phyloP scores from a whole-genome alignment of 2,329 filamentous ascomycete species.

The Exserohilum turcica region DNA sequence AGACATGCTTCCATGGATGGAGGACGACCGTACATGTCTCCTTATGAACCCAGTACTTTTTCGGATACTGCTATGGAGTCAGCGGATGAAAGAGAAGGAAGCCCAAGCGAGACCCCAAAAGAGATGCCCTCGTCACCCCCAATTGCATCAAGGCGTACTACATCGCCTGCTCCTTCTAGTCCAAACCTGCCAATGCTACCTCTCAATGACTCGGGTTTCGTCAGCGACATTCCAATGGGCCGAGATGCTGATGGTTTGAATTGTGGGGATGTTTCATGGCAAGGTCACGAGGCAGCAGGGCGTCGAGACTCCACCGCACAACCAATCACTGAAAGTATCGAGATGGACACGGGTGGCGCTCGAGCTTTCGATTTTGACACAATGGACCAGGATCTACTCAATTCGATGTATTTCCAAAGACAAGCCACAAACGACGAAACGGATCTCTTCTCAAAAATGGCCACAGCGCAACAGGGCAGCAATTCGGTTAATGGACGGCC shows the following conservation, averaged over 20 bases:
- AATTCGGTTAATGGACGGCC: neutral
- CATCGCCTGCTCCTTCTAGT: conserved; percentile 74
- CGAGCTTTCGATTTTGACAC: conserved; percentile 9
- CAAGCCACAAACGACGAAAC: conserved; percentile 8
- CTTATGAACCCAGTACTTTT: conserved; percentile 40
- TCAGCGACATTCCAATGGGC: conserved; percentile 77
- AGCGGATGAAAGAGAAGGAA: conserved; percentile 55
- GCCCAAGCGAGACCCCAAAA: conserved; percentile 66
- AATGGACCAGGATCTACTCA: conserved; percentile 15
- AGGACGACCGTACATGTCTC: conserved; percentile 37
- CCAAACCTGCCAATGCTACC: conserved; percentile 68
- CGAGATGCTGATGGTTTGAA: conserved; percentile 66
- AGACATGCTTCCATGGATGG: conserved; percentile 65
- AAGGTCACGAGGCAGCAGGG: conserved; percentile 26
- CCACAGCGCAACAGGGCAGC: conserved; percentile 3
- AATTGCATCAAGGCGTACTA: conserved; percentile 63
- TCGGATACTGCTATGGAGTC: conserved; percentile 54
- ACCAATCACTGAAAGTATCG: conserved; percentile 29
- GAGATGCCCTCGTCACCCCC: conserved; percentile 92
- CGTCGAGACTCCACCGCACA: conserved; percentile 19
- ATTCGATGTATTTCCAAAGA: conserved; percentile 7
- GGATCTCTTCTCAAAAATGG: conserved; percentile 1
- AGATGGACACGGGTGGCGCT: conserved; percentile 19
- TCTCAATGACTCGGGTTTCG: conserved; percentile 75
- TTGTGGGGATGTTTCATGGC: conserved; percentile 25